phyloP scores from a whole-genome alignment of 345 rosid species.

The Linum usitatissimum region DNA sequence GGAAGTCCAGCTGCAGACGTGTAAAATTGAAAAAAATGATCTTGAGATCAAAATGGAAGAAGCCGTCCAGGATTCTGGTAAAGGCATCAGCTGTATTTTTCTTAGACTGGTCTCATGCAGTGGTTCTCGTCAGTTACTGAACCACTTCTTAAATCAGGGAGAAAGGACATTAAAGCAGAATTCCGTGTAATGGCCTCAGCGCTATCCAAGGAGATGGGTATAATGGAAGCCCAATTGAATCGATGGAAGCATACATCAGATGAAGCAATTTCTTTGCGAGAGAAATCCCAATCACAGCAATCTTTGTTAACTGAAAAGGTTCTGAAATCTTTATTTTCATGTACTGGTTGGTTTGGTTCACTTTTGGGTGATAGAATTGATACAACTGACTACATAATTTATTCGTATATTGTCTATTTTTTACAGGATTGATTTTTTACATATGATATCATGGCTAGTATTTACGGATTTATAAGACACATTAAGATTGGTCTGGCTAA shows the following conservation, averaged over 20 bases:
- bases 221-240: conserved; percentile 87
- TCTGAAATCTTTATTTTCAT: not conserved
- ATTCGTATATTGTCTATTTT: not conserved
- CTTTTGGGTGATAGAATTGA: not conserved
- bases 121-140: conserved; percentile 14
- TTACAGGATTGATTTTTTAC: not conserved
- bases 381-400: not conserved
- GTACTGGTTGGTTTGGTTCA: not conserved
- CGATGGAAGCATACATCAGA: conserved; percentile 83
- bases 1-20: conserved; percentile 61
- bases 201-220: conserved; percentile 80
- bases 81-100: not conserved
- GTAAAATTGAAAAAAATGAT: conserved; percentile 72
- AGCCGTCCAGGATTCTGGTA: conserved; percentile 66
- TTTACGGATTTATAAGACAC: not conserved
- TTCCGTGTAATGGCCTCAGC: conserved; percentile 86
- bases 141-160: conserved; percentile 39
- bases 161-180: conserved; percentile 78
- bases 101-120: conserved; percentile 1
- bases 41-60: conserved; percentile 80
- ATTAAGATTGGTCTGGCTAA: not conserved
- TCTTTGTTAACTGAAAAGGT: conserved; percentile 62
- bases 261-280: conserved; percentile 60
- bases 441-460: not conserved
- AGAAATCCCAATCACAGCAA: conserved; percentile 51